Conservation (phyloP, 208 protist genomes). For the Trypanosomatidae sp. region DNA sequence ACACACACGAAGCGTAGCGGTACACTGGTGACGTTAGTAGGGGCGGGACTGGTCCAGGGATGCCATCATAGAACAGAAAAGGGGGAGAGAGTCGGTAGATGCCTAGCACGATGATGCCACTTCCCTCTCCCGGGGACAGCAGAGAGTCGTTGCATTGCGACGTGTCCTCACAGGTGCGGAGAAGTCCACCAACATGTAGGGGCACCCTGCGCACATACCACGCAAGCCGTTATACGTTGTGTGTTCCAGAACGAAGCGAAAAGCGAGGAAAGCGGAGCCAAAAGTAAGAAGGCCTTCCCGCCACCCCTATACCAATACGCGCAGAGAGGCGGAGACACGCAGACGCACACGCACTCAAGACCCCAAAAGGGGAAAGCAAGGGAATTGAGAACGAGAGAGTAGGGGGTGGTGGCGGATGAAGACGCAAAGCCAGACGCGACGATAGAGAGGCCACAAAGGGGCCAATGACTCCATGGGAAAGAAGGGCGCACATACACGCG, state of each 20-base stretch:
- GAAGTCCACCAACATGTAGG: neutral
- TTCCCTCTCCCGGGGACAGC: neutral
- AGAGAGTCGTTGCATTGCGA: neutral
- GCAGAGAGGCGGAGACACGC: neutral
- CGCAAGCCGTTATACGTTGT: constrained; percentile 11
- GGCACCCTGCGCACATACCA: neutral
- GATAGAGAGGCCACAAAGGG: neutral
- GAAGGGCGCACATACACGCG: neutral
- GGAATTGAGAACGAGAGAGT: neutral
- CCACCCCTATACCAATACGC: neutral
- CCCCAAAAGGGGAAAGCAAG: neutral
- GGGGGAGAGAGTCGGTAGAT: neutral
- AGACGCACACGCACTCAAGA: neutral
- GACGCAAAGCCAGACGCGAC: neutral
- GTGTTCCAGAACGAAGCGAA: constrained; percentile 4
- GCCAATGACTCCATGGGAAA: neutral
- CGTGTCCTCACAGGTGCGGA: neutral
- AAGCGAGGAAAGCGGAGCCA: neutral
- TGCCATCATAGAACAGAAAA: neutral
- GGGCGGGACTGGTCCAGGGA: neutral
- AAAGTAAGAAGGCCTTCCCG: neutral
- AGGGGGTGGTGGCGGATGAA: neutral
- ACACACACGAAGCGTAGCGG: neutral
- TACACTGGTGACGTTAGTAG: neutral
- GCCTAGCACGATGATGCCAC: neutral